phyloP scores from a whole-genome alignment of 768 basidiomycete species.

The Trametes sanguinea region DNA sequence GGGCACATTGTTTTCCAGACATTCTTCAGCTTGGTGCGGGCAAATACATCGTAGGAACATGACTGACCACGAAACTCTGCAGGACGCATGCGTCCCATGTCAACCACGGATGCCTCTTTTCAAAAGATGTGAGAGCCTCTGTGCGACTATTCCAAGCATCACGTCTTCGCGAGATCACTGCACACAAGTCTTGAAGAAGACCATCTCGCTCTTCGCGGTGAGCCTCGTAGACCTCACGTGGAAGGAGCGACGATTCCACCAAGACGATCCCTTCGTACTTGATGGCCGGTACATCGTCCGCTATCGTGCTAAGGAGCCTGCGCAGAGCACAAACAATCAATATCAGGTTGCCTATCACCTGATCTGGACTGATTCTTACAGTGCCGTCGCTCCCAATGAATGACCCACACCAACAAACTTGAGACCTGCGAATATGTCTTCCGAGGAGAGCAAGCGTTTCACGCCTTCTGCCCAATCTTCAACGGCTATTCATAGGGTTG shows the following conservation, averaged over 20 bases:
- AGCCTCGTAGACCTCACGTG: constrained; percentile 6
- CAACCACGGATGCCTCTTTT: constrained; percentile 14
- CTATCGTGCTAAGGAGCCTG: constrained; percentile 10
- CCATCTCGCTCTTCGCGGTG: constrained; percentile 3
- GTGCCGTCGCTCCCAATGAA: constrained; percentile 12
- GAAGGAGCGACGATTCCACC: constrained; percentile 16
- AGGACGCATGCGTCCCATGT: constrained; percentile 14
- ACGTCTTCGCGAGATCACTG: constrained; percentile 6
- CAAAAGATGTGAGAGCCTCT: constrained; percentile 14
- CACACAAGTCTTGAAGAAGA: background rate
- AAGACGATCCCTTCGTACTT: constrained; percentile 7
- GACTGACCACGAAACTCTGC: constrained; percentile 13
- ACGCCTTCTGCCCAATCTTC: constrained; percentile 15
- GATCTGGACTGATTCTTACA: background rate
- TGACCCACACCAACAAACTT: constrained; percentile 19
- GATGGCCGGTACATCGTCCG: background rate
- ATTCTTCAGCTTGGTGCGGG: background rate
- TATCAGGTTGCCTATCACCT: too few species aligned
- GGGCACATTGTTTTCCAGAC: too few species aligned
- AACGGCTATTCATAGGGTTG: constrained; percentile 1
- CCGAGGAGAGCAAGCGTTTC: constrained; percentile 2
- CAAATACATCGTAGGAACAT: too few species aligned
- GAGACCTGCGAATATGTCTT: constrained; percentile 5
- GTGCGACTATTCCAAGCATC: constrained; percentile 10
- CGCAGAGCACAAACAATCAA: background rate